Conservation (phyloP, 2,329 filamentous ascomycete species). For the Colletotrichum ledebouriae region DNA sequence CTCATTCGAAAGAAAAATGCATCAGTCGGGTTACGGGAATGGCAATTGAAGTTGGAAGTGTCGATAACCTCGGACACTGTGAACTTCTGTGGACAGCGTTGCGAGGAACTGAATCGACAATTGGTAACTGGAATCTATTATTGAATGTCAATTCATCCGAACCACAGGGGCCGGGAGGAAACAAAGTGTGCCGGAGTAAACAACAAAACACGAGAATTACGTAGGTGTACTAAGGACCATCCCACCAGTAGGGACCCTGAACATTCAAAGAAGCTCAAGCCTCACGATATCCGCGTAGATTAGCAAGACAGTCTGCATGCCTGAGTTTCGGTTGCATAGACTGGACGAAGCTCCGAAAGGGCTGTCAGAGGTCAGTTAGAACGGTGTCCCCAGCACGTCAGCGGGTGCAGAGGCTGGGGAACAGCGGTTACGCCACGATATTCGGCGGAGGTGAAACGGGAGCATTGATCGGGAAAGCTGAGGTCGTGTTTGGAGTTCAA, state of each 20-base stretch:
- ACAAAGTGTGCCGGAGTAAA: slow-evolving; percentile 4
- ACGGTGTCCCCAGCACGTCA: slow-evolving; percentile 29
- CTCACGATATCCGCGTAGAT: slow-evolving; percentile 9
- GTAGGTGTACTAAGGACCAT: slow-evolving; percentile 17
- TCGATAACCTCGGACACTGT: slow-evolving; percentile 28
- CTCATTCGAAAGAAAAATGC: too few species aligned
- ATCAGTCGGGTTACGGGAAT: not conserved
- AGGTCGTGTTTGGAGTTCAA: slow-evolving; percentile 40
- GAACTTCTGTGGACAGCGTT: slow-evolving; percentile 9
- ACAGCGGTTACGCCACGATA: slow-evolving; percentile 24
- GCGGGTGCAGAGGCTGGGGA: not conserved
- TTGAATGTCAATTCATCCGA: slow-evolving; percentile 3
- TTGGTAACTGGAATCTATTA: slow-evolving; percentile 10
- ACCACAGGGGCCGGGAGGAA: not conserved
- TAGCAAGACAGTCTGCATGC: slow-evolving; percentile 7
- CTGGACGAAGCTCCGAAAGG: slow-evolving; percentile 12
- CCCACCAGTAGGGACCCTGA: slow-evolving; percentile 29
- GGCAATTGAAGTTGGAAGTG: slow-evolving; percentile 28
- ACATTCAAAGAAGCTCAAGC: not conserved
- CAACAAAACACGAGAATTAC: not conserved
- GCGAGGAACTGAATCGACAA: slow-evolving; percentile 9
- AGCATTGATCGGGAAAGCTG: slow-evolving; percentile 39
- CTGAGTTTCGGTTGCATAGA: slow-evolving; percentile 16
- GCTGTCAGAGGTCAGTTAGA: slow-evolving; percentile 23
- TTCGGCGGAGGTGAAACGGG: slow-evolving; percentile 33